Base-by-base conservation (phyloP, 2,329 filamentous ascomycete species). In the Exutisphaerella laricina region DNA sequence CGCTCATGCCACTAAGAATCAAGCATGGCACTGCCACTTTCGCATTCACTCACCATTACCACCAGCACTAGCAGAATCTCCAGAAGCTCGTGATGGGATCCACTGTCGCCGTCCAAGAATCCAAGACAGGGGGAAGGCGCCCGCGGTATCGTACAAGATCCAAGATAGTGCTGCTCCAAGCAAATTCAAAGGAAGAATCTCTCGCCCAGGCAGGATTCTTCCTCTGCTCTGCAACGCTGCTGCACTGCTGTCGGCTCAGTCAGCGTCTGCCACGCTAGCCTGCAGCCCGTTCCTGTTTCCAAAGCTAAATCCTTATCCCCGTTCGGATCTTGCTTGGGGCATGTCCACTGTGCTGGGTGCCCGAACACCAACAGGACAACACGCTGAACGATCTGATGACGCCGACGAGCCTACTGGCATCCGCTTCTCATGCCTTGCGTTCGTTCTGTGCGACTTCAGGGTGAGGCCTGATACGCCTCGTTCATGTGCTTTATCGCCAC, bases 281-380 rank as follows among this genome's bases (percentile, higher is more conserved):
- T 36, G 40, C 40, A 42, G 39, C 12, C 17, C 28, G 29, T 32
- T 33, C n/a, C 23, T 25, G 35, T 34, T 16, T 20, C 20, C n/a
- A 28, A 34, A 34, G n/a, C 16, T 22, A 29, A 41, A 41, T 9
- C 20, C 30, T 13, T 16, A 42, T 36, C 31, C 40, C 40, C 31
- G 40, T 17, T 12, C 30, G 32, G 33, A 35, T 42, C 40, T 14
- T 26, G 13, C 40, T 42, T 42, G 40, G 40, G n/a, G n/a, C 40
- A 14, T 16, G 13, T 8, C 29, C 28, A 23, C 25, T 20, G 14
- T 16, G 38, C 29, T 16, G 38, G 38, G 18, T 32, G 25, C 38
- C 23, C 12, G 13, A 14, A 40, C 38, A 40, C n/a, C 26, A 32
- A 13, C n/a, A n/a, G n/a, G n/a, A 7, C n/a, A 20, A 22, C 17